Percentiles rank a stretch among this genome's conserved stretches.
Conservation (phyloP, 148 eudicot genomes). For the Silene uniflora region DNA sequence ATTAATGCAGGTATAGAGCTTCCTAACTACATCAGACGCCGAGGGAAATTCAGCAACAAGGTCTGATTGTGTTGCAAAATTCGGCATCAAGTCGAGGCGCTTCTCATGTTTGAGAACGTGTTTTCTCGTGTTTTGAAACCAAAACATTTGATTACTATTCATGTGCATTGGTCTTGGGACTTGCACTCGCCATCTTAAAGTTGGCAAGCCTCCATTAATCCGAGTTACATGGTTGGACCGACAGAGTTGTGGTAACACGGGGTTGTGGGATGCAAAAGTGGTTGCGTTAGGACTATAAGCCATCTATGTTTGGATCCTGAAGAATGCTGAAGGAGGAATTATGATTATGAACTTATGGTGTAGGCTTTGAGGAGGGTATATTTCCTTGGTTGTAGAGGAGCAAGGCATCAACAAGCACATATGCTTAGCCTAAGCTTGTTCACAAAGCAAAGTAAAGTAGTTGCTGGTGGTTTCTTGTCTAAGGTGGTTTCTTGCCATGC, state of each 20-base stretch:
- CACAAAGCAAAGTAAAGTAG: conserved; percentile 27
- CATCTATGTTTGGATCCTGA: conserved; percentile 5
- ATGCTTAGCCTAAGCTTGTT: conserved; percentile 22
- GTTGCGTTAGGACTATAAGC: neutral
- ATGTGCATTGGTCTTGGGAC: neutral
- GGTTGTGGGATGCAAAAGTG: conserved; percentile 12
- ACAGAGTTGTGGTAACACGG: neutral
- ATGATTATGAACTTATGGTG: neutral
- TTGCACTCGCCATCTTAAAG: neutral
- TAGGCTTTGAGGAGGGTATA: neutral
- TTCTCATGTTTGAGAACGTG: neutral
- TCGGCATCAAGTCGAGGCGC: neutral
- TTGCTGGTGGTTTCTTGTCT: conserved; percentile 19
- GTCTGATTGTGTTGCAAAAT: conserved; percentile 23
- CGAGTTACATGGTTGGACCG: neutral
- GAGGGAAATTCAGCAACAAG: conserved; percentile 5
- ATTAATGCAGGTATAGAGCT: conserved; percentile 59
- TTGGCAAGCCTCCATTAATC: neutral
- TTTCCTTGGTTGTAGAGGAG: conserved; percentile 3
- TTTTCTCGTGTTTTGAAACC: neutral
- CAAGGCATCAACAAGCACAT: conserved; percentile 19
- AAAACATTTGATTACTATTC: neutral
- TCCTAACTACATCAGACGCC: conserved; percentile 41
- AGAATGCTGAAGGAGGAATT: neutral
- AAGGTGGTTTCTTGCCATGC: neutral